Evolutionary conservation across 306 rosid species (phyloP).

Genomic region (Potentilla sterilis): DNA sequence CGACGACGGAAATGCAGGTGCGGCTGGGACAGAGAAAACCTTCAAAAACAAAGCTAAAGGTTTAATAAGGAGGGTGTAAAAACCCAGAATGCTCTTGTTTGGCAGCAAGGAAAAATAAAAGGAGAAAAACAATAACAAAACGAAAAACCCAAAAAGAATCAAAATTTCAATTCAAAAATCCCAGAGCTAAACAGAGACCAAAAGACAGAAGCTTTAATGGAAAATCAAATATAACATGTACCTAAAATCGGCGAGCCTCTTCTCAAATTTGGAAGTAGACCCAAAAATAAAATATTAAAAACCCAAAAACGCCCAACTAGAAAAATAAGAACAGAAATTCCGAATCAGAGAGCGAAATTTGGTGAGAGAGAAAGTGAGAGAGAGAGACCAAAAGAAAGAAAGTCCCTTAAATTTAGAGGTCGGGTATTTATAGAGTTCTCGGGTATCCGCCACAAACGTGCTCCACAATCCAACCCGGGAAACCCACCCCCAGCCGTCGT

Average conservation of each 20-base stretch:
- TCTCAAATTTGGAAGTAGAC: not conserved
- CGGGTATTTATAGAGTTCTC: conserved; percentile 50
- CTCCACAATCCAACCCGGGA: not conserved
- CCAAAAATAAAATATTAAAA: not conserved
- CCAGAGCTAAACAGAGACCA: conserved; percentile 20
- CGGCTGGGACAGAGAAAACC: conserved; percentile 3
- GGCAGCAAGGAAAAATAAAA: conserved; percentile 13
- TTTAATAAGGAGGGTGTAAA: not conserved
- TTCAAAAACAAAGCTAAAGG: conserved; percentile 2
- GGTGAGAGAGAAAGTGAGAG: not conserved
- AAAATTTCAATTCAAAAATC: not conserved
- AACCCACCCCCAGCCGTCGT: not conserved
- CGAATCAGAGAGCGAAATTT: conserved; percentile 22
- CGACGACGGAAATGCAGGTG: conserved; percentile 18
- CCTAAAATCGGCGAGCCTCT: conserved; percentile 14
- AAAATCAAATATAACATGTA: not conserved
- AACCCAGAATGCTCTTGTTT: conserved; percentile 22
- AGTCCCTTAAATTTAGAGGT: not conserved
- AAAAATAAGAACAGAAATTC: conserved; percentile 14
- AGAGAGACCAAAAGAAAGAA: conserved; percentile 13
- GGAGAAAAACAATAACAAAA: not conserved
- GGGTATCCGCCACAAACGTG: conserved; percentile 20
- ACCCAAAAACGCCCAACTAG: no score
- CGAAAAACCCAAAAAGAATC: not conserved
- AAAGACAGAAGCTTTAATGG: conserved; percentile 3